phyloP scores from a whole-genome alignment of 495 filamentous ascomycete species.

The Letharia columbiana region DNA sequence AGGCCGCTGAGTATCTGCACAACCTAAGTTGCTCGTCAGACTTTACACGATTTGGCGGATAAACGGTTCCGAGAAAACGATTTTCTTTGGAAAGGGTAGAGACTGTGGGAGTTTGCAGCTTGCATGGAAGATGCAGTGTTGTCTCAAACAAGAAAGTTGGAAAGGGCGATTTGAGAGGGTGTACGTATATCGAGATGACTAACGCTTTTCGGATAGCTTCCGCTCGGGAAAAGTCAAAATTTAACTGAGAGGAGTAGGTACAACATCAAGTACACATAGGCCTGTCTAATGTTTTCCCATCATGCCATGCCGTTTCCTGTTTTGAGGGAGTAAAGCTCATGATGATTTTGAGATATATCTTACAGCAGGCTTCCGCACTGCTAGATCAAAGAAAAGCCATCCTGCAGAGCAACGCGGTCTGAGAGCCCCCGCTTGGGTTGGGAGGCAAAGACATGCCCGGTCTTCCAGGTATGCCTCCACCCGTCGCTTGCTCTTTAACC shows the following conservation, averaged over 20 bases:
- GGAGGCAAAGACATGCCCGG: slow-evolving; percentile 63
- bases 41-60: neutral
- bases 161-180: neutral
- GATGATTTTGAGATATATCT: slow-evolving; percentile 18
- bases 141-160: slow-evolving; percentile 5
- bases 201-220: slow-evolving; percentile 7
- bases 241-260: neutral
- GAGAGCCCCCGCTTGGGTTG: neutral
- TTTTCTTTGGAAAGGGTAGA: neutral
- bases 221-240: neutral
- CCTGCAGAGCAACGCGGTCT: neutral
- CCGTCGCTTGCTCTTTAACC: neutral
- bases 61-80: neutral
- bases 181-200: neutral
- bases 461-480: slow-evolving; percentile 60
- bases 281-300: slow-evolving; percentile 11
- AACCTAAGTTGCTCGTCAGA: neutral
- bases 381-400: slow-evolving; percentile 10
- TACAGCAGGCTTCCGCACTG: slow-evolving; percentile 16
- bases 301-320: slow-evolving; percentile 21
- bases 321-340: neutral
- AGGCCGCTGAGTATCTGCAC: neutral
- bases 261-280: neutral
- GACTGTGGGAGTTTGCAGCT: neutral
- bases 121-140: neutral